These are phyloP conservation scores for Austroboletus festivus DNA, from an alignment of 768 basidiomycete genomes.

Conservation along the genomic window DNA sequence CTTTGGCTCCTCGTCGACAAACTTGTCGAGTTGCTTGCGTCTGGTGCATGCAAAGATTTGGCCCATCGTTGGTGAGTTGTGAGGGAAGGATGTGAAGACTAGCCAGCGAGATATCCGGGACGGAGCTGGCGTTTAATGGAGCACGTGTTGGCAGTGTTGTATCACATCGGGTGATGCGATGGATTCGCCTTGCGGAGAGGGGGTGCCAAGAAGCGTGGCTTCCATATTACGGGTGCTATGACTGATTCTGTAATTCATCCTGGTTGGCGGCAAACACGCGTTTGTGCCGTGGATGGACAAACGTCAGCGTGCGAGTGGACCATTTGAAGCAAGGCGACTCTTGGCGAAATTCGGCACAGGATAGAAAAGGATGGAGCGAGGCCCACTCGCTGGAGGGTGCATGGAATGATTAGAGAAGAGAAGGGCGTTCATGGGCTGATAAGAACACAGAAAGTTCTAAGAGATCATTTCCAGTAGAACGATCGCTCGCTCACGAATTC, in stretches of 20 bases:
- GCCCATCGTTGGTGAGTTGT: slow-evolving; percentile 26
- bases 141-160: slow-evolving; percentile 30
- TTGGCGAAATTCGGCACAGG: slow-evolving; percentile 12
- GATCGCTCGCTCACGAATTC: slow-evolving; percentile 6
- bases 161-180: slow-evolving; percentile 28
- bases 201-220: slow-evolving; percentile 26
- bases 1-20: slow-evolving; percentile 28
- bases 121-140: slow-evolving; percentile 24
- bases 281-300: slow-evolving; percentile 14
- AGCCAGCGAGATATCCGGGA: slow-evolving; percentile 25
- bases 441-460: slow-evolving; percentile 18
- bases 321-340: slow-evolving; percentile 4
- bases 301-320: background rate
- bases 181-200: slow-evolving; percentile 25
- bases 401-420: background rate
- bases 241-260: slow-evolving; percentile 19
- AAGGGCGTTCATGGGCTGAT: slow-evolving; percentile 10
- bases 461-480: slow-evolving; percentile 3
- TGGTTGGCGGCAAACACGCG: slow-evolving; percentile 18
- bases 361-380: background rate
- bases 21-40: slow-evolving; percentile 25
- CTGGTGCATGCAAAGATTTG: slow-evolving; percentile 26
- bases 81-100: slow-evolving; percentile 13
- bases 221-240: slow-evolving; percentile 14
- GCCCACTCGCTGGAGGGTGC: slow-evolving; percentile 9